Evolutionary conservation across 345 rosid species (phyloP), one percentile per base, ranked within the genome.

Genomic region (Brassica incana): DNA sequence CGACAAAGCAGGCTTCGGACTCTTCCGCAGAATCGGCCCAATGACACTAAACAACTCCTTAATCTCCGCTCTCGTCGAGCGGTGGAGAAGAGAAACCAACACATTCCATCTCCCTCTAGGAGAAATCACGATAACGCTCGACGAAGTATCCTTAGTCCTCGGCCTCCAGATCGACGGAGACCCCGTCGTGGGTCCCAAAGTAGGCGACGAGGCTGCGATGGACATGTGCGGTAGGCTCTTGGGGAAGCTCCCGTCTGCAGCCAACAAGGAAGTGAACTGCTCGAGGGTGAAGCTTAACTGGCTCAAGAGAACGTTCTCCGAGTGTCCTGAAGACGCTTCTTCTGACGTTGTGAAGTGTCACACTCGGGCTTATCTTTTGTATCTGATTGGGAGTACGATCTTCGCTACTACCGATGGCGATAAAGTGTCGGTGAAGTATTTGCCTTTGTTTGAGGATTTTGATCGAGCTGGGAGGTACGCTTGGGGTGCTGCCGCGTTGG

Each of bases 231-330:
- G 83, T 33, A 83, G 61, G 70, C 88, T 85, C 48, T 78, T 91
- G 9, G 90, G 97, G 30, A 88, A 73, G 74, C 73, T 84, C 0
- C 92, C 94, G 0, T 90, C 91, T 65, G 84, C 85, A 35, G 89
- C 81, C 56, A 82, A 82, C 23, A 82, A 82, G 56, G 88, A 88
- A 73, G 85, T 88, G n/a, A 88, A 91, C 78, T 90, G 94, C 75
- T 91, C 92, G 5, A 88, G 91, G 86, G 94, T 91, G 81, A 91
- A 91, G 79, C 83, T 91, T 38, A 90, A 90, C 81, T 91, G 94
- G 97, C 78, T 90, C 73, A 91, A 90, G 73, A 89, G 90, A 77
- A 83, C 83, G 63, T 90, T 91, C 75, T 86, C 89, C 32, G 85
- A 84, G 2, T 88, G 89, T 65, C 88, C 91, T 15, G 90, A 86